phyloP scores from a whole-genome alignment of 2,329 filamentous ascomycete genomes.

The Colletotrichum paranaense region DNA sequence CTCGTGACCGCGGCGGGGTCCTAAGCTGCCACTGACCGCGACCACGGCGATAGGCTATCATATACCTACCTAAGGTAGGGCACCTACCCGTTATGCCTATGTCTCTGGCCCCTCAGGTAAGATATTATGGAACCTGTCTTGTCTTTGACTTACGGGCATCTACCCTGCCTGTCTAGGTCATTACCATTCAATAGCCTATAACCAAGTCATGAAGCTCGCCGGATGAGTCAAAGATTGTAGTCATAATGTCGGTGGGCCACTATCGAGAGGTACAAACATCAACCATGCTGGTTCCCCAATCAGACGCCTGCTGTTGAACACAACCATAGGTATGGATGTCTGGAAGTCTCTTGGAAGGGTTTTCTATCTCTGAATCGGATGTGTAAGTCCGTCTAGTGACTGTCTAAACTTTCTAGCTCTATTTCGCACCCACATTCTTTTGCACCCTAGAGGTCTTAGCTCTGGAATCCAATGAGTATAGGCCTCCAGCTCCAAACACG shows the following conservation, averaged over 20 bases:
- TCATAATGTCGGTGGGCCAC: neutral
- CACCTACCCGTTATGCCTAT: neutral
- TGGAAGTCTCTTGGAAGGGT: no score
- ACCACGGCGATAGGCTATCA: no score
- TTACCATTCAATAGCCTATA: neutral
- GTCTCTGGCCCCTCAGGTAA: no score
- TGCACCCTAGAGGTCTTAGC: conserved; percentile 43
- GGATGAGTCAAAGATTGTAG: neutral
- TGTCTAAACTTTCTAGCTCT: neutral
- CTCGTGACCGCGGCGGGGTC: neutral
- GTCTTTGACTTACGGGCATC: no score
- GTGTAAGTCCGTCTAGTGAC: neutral
- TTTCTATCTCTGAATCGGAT: neutral
- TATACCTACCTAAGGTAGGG: no score
- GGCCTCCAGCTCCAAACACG: conserved; percentile 89
- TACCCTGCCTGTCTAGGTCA: no score
- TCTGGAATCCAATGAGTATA: conserved; percentile 84
- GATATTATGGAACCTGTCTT: no score
- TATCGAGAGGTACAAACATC: neutral
- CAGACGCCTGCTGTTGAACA: neutral
- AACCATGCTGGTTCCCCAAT: neutral
- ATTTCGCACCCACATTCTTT: conserved; percentile 25
- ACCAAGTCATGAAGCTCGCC: neutral
- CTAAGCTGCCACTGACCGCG: neutral
- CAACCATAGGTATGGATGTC: neutral